Base-by-base conservation (phyloP, 139 green algal species). In the Zygnema cylindricum region DNA sequence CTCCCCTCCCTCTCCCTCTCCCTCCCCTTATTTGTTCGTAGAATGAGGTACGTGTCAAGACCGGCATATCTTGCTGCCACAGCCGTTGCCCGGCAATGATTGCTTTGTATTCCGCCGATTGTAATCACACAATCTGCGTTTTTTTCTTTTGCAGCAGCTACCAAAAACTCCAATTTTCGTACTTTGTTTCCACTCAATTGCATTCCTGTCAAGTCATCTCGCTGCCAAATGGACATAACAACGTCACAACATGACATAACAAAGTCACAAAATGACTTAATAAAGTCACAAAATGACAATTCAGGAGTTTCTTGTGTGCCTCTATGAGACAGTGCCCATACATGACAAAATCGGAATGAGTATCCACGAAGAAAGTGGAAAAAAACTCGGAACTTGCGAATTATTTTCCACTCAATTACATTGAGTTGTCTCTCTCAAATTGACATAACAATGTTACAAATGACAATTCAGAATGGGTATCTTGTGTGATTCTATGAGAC, bases 111-210 rank as follows among this genome's bases (percentile, higher is more conserved):
- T 73, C 97, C 97, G 2, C 95, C 95, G 33, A 97, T 94, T 3
- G 97, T 99, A 81, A 98, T 94, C 0, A 99, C 91, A 75, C 92
- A 95, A 93, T 98, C 95, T 54, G 92, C 57, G 22, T 95, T 95
- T 25, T 89, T 30, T 1, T 57, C 71, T 69, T 93, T 87, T 0
- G 95, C 97, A 33, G 96, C 94, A 0, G 96, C 96, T 49, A 99
- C 77, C 22, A 99, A 88, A 69, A 99, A 99, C 92, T 99, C 97
- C 78, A 99, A 92, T 91, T 99, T 99, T 39, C 97, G 94, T 0
- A 99, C 96, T 91, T 98, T 98, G 93, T 98, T 98, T 55, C 96
- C 96, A 41, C 88, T 95, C 39, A 98, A 92, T 91, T 98, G 93
- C 92, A 97, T 96, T 75, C 96, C 97, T 2, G 91, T 96, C 0